These are phyloP conservation scores for Zopfia rhizophila DNA, from an alignment of 2,329 filamentous ascomycete species.

Conservation along the genomic window DNA sequence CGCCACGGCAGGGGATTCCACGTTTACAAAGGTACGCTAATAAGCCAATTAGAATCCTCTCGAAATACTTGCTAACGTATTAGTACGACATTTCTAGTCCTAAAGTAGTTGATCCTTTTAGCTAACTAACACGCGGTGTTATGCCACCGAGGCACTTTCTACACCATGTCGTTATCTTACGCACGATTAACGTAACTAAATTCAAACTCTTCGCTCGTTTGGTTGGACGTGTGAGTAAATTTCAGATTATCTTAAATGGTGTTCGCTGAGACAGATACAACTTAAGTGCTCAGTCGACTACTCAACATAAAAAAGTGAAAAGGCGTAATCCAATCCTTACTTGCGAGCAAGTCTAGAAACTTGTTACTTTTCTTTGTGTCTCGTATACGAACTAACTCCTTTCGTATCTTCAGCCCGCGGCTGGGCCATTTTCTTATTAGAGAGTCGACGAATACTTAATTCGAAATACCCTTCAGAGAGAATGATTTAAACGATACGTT, in stretches of 20 bases:
- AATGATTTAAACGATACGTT: conserved; percentile 10
- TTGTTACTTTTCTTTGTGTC: conserved; percentile 6
- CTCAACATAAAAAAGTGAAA: conserved; percentile 2
- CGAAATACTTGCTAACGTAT: too few species aligned
- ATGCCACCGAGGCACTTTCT: too few species aligned
- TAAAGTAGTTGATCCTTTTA: too few species aligned
- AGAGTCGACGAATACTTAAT: conserved; percentile 10
- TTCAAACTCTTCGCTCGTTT: conserved; percentile 6
- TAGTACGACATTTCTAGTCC: too few species aligned
- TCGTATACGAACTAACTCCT: conserved; percentile 3
- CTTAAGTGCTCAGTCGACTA: conserved; percentile 1
- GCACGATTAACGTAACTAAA: conserved; percentile 11
- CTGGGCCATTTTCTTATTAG: conserved; percentile 2
- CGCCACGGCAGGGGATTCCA: too few species aligned
- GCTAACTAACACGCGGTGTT: too few species aligned
- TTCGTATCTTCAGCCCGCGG: conserved; percentile 3
- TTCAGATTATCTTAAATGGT: conserved; percentile 2
- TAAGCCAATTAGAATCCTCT: too few species aligned
- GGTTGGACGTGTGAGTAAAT: conserved; percentile 1
- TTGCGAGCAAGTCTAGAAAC: conserved; percentile 11
- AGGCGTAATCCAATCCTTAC: not conserved
- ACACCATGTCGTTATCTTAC: too few species aligned
- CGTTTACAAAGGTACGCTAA: too few species aligned
- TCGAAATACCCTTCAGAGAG: conserved; percentile 4
- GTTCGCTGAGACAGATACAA: conserved; percentile 6